Base-by-base conservation (phyloP, 2,329 filamentous ascomycete genomes). In the Calonectria pseudoreteaudii region DNA sequence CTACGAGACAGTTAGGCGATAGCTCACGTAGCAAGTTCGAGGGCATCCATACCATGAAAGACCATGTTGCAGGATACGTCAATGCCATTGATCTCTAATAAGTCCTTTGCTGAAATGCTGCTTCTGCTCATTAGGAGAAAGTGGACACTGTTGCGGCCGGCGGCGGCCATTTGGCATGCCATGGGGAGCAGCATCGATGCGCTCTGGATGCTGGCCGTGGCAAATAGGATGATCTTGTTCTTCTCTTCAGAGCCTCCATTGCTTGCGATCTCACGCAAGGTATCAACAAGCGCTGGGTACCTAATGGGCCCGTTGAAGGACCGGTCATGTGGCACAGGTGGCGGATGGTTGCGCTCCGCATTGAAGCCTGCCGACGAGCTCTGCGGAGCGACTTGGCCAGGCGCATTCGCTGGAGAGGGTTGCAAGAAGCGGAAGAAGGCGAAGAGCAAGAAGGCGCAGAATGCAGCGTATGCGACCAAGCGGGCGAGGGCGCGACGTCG, bases 21-120 rank as follows among this genome's bases (percentile, higher is more conserved):
- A 14, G 50, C n/a, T 11, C 18, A 7, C 3, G 14, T 41, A 34
- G 18, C 66, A 20, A 3, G 7, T 38, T 30, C 18, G 60, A 31
- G 71, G 34, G 30, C 23, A 3, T 20, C 20, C 82, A 38, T 85
- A 89, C 91, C 90, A 74, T 92, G 89, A 65, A 90, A 87, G 66
- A 88, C 86, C 49, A 97, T 87, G 23, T 91, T 89, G 83, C 97
- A 98, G 5, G 84, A 84, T 56, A 91, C 87, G 60, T 91, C 90
- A n/a, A 98, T 89, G 38, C 95, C 95, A 83, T 98, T 98, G 73
- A 98, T 88, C 67, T 91, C 87, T 78, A 93, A 88, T 38, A 98
- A 87, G 41, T 94, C 91, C 18, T 92, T 88, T 66, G 97, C 84
- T 0, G 90, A 86, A 66, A 98, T 90, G 16, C 93, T 90, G 73